Evolutionary conservation across 1,139 yeast species (phyloP).

Genomic region (Candida glucosophila): DNA sequence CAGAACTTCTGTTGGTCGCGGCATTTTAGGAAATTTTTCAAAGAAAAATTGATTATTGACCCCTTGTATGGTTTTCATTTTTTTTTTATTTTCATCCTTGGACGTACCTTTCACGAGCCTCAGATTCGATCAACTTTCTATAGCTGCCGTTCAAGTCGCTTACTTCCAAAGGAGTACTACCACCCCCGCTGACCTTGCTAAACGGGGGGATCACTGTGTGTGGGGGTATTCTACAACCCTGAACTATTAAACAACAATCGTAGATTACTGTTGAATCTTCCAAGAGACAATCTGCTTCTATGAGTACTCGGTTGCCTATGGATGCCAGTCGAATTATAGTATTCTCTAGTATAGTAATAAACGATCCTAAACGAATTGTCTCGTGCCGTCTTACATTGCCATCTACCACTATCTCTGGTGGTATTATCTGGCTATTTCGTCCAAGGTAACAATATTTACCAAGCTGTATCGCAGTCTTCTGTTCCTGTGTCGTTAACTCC

Average conservation of each 20-base stretch:
- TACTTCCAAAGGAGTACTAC: slow-evolving; percentile 23
- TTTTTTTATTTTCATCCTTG: slow-evolving; percentile 8
- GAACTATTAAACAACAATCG: slow-evolving; percentile 51
- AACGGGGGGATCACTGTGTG: slow-evolving; percentile 53
- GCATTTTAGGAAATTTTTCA: slow-evolving; percentile 14
- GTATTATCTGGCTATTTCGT: slow-evolving; percentile 17
- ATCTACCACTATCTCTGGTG: slow-evolving; percentile 17
- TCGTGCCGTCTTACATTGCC: slow-evolving; percentile 10
- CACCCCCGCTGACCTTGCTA: slow-evolving; percentile 38
- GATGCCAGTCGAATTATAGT: slow-evolving; percentile 34
- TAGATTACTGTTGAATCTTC: slow-evolving; percentile 44
- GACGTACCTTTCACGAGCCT: slow-evolving; percentile 28
- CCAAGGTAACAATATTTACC: slow-evolving; percentile 45
- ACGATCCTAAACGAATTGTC: slow-evolving; percentile 47
- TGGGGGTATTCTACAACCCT: slow-evolving; percentile 44
- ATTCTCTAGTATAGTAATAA: slow-evolving; percentile 41
- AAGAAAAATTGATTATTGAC: slow-evolving; percentile 13
- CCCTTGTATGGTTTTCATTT: not conserved
- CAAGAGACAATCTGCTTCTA: slow-evolving; percentile 35
- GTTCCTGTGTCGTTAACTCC: slow-evolving; percentile 19
- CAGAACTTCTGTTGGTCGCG: no score
- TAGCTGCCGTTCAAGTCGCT: slow-evolving; percentile 29
- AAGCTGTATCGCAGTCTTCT: slow-evolving; percentile 34
- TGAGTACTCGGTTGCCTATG: slow-evolving; percentile 50
- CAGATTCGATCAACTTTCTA: slow-evolving; percentile 32